Percentiles rank a stretch among this genome's conserved stretches.
phyloP scores from a whole-genome alignment of 306 rosid species.

The Lathyrus sativus region DNA sequence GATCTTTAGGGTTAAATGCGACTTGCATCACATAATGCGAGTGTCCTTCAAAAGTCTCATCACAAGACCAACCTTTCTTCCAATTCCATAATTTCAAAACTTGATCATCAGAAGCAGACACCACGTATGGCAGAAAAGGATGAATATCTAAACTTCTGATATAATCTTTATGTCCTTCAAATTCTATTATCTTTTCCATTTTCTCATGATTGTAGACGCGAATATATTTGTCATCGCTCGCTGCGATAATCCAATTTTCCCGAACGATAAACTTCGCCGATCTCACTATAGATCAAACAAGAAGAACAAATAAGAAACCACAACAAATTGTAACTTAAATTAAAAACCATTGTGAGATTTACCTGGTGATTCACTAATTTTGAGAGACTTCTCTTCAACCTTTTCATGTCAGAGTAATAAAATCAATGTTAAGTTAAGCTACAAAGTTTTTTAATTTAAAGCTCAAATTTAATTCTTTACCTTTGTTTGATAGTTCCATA shows the following conservation, averaged over 20 bases:
- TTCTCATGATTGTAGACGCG: slow-evolving; percentile 48
- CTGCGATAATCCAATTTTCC: slow-evolving; percentile 56
- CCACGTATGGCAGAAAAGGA: slow-evolving; percentile 57
- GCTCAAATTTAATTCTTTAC: slow-evolving; percentile 34
- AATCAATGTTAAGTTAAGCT: slow-evolving; percentile 23
- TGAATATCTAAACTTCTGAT: slow-evolving; percentile 62
- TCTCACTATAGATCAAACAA: slow-evolving; percentile 54
- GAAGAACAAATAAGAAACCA: not conserved
- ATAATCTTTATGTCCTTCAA: slow-evolving; percentile 60
- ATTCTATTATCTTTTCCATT: slow-evolving; percentile 49
- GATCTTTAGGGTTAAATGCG: slow-evolving; percentile 49
- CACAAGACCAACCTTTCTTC: slow-evolving; percentile 56
- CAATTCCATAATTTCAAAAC: slow-evolving; percentile 67
- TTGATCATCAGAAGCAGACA: slow-evolving; percentile 64
- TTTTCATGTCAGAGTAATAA: slow-evolving; percentile 32
- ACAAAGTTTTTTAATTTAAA: not conserved
- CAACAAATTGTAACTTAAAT: not conserved
- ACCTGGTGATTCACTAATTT: slow-evolving; percentile 64
- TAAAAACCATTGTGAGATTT: slow-evolving; percentile 14
- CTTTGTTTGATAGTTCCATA: slow-evolving; percentile 69
- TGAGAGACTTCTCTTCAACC: slow-evolving; percentile 59
- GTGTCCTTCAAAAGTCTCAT: slow-evolving; percentile 54
- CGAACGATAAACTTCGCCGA: slow-evolving; percentile 63
- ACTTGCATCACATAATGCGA: slow-evolving; percentile 77
- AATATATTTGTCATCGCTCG: slow-evolving; percentile 55